Base-by-base conservation (phyloP, 140 eudicot species). In the Ambrosia hybrid region DNA sequence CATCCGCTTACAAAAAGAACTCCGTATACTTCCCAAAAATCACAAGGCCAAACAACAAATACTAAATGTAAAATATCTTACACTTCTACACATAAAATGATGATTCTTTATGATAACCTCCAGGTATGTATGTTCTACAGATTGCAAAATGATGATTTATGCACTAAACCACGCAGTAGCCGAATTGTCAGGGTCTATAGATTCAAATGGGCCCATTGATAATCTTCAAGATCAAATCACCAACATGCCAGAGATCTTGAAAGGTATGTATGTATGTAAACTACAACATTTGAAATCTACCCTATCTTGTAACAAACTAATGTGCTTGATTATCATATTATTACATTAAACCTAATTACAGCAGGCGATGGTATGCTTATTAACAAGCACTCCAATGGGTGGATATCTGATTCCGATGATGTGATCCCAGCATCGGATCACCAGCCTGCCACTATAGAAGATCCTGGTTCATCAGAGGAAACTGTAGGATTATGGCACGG, bases 91-190 rank as follows among this genome's bases (percentile, higher is more conserved):
- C 46, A 21, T 21, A 41, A 41, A 37, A 41, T 41, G 6, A 3
- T 41, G 9, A 3, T 41, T 41, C 6, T 5, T 5, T 68, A 21
- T 14, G 14, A 51, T 56, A 55, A 74, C 67, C 10, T 51, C 14
- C 5, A 12, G 49, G 13, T 21, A 51, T 65, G 11, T 56, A 9
- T 11, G 58, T 10, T 48, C 1, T 51, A 53, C 21, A 74, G 79
- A 74, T 74, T 21, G 72, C 73, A 74, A 74, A 45, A 66, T 75
- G 68, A 56, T 75, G 74, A 46, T 75, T 26, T 67, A 75, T 75
- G 79, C 74, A 26, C 57, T 75, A 67, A 73, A 75, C n/a, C 74
- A 57, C 0, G 68, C 74, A 21, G 51, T 67, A n/a, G 0, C 58
- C 2, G 68, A 75, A 13, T 66, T 57, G 33, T 4, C 67, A 15